Conservation (phyloP, 2,329 filamentous ascomycete genomes). For the Xylaria sp. region DNA sequence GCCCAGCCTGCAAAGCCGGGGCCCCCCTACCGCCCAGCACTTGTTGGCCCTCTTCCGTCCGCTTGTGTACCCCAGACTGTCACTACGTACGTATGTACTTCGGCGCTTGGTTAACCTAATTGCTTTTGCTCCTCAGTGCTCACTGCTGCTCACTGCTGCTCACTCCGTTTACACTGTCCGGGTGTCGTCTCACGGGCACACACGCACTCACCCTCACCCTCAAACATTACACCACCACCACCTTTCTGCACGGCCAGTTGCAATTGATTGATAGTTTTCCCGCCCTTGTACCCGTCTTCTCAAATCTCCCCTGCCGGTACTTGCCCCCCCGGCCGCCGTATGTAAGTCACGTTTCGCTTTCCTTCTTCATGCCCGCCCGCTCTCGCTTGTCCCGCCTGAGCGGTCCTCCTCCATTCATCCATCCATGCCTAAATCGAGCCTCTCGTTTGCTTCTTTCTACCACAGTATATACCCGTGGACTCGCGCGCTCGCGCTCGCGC, state of each 20-base stretch:
- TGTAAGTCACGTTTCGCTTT: conserved; percentile 33
- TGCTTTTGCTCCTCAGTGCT: conserved; percentile 11
- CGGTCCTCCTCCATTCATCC: conserved; percentile 33
- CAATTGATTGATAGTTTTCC: conserved; percentile 13
- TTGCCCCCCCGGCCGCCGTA: conserved; percentile 23
- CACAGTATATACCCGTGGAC: conserved; percentile 15
- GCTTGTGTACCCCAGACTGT: conserved; percentile 6
- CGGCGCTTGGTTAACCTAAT: conserved; percentile 6
- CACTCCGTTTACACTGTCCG: not conserved
- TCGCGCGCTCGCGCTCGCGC: conserved; percentile 32
- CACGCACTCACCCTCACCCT: conserved; percentile 9
- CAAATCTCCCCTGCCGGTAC: conserved; percentile 29
- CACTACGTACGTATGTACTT: conserved; percentile 9
- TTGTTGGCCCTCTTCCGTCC: not conserved
- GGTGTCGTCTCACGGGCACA: not conserved
- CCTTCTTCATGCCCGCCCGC: conserved; percentile 10
- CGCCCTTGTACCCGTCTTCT: conserved; percentile 1
- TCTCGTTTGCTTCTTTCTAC: conserved; percentile 20
- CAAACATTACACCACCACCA: not conserved
- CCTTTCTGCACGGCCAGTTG: not conserved
- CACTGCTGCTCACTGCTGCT: too few relatives aligned
- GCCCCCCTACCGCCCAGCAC: not conserved
- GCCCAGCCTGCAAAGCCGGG: conserved; percentile 23
- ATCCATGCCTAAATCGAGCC: conserved; percentile 29
- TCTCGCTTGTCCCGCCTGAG: conserved; percentile 26